Evolutionary conservation across 257 asterid species (phyloP), one percentile per base, ranked within the genome.

Genomic region (Leptodermis oblonga): DNA sequence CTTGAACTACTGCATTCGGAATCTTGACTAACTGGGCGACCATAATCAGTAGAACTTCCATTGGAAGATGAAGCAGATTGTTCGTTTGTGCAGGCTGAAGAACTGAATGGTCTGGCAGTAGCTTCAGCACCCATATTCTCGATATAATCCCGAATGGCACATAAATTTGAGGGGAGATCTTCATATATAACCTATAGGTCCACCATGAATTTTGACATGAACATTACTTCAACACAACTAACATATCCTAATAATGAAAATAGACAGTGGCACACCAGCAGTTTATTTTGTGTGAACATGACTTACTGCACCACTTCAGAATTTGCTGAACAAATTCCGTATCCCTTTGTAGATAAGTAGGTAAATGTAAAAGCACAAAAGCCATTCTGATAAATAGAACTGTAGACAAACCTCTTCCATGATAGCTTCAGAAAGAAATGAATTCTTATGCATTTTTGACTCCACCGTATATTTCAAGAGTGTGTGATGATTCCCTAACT

Each of bases 131-230:
- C 93, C 75, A 73, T 69, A 68, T 80, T 77, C 74, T 93, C 98
- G 25, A 93, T 72, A 68, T 87, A 87, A 75, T 93, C 96, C 75
- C 96, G 83, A 52, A 93, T 87, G 51, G 98, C 96, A 81, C 98
- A 90, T 80, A 93, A 83, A 81, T 93, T 93, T 54, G 97, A 88
- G 51, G 98, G 98, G 63, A 93, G 98, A 66, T 93, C 98, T 84
- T 93, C 96, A 53, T 93, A 93, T 75, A 93, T 90, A 76, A 93
- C 96, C 98, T 92, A 68, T 36, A 77, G 62, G 37, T 67, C 72
- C 20, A 67, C 49, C 49, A 72, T 45, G 34, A 59, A 31, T 14
- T 43, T 34, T 53, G 48, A 14, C 65, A 64, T 36, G n/a, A n/a
- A 72, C 11, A 33, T 23, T 56, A 36, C 46, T 15, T n/a, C 3